Percentiles rank a stretch among this genome's conserved stretches.
These are phyloP conservation scores for Phlegmacium glaucopus DNA, from an alignment of 768 basidiomycete species.

Conservation along the genomic window DNA sequence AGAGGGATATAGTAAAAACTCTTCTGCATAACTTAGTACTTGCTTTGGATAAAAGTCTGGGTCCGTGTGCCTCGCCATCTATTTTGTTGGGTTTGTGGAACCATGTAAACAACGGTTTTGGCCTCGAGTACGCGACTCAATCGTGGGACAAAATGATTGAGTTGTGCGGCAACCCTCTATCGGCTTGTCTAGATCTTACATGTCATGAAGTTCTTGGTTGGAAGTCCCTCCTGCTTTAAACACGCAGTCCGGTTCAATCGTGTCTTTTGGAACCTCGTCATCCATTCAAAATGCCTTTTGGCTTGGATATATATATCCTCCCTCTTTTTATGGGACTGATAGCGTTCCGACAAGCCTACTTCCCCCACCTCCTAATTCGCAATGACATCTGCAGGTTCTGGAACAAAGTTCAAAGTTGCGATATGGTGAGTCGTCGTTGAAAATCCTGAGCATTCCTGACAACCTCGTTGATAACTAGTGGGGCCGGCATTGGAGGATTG, in stretches of 20 bases:
- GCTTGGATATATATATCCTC: constrained; percentile 17
- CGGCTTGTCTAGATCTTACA: constrained; percentile 33
- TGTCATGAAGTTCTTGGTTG: constrained; percentile 39
- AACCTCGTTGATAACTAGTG: constrained; percentile 31
- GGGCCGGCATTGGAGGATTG: constrained; percentile 50
- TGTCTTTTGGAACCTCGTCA: constrained; percentile 29
- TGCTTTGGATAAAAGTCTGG: neutral
- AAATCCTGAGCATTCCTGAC: constrained; percentile 14
- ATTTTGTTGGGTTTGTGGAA: neutral
- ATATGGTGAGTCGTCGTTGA: constrained; percentile 43
- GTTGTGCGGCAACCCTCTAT: constrained; percentile 24
- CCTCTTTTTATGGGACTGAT: constrained; percentile 12
- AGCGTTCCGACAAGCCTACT: constrained; percentile 9
- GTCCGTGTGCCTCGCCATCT: neutral
- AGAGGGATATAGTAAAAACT: too few species aligned
- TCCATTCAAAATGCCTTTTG: constrained; percentile 33
- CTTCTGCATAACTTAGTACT: too few species aligned
- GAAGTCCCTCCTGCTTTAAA: constrained; percentile 29
- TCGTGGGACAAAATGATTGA: constrained; percentile 38
- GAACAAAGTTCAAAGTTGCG: constrained; percentile 43
- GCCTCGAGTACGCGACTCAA: constrained; percentile 30
- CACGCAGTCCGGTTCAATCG: constrained; percentile 43
- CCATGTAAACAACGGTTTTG: neutral
- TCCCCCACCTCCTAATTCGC: constrained; percentile 9
- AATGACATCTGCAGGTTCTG: constrained; percentile 23